Percentiles rank a stretch among this genome's conserved stretches.
phyloP scores from a whole-genome alignment of 2,329 filamentous ascomycete species.

The Lasiodiplodia citricola region DNA sequence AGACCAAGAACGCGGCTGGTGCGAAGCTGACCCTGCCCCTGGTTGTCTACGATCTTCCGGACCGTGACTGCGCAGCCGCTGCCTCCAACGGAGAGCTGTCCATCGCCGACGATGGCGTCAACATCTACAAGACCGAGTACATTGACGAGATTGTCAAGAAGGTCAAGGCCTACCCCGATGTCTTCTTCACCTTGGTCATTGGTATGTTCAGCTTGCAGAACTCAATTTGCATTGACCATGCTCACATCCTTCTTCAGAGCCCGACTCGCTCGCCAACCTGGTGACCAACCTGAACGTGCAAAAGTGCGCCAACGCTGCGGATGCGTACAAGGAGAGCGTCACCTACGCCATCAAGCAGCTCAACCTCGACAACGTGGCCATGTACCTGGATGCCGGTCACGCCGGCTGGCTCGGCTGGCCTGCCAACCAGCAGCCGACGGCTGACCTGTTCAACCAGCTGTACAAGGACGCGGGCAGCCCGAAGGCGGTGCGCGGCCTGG shows the following conservation, averaged over 20 bases:
- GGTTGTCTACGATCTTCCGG: slow-evolving; percentile 68
- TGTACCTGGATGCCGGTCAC: slow-evolving; percentile 69
- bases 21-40: slow-evolving; percentile 57
- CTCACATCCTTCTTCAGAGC: slow-evolving; percentile 46
- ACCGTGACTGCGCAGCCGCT: slow-evolving; percentile 67
- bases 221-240: background rate
- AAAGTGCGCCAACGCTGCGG: slow-evolving; percentile 60
- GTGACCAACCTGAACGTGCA: slow-evolving; percentile 63
- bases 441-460: slow-evolving; percentile 53
- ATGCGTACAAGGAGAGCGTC: slow-evolving; percentile 61
- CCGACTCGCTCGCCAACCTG: slow-evolving; percentile 66
- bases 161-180: slow-evolving; percentile 60
- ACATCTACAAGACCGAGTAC: slow-evolving; percentile 57
- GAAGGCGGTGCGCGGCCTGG: slow-evolving; percentile 57
- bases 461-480: slow-evolving; percentile 56
- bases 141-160: slow-evolving; percentile 61
- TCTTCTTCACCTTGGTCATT: slow-evolving; percentile 57
- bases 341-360: slow-evolving; percentile 62
- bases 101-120: slow-evolving; percentile 58
- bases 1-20: slow-evolving; percentile 54
- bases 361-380: slow-evolving; percentile 65
- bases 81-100: slow-evolving; percentile 68
- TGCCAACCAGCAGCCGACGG: slow-evolving; percentile 61
- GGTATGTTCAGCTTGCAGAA: slow-evolving; percentile 39
- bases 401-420: slow-evolving; percentile 69